Base-by-base conservation (phyloP, 2,329 filamentous ascomycete genomes). In the Lachnellula subtilissima region DNA sequence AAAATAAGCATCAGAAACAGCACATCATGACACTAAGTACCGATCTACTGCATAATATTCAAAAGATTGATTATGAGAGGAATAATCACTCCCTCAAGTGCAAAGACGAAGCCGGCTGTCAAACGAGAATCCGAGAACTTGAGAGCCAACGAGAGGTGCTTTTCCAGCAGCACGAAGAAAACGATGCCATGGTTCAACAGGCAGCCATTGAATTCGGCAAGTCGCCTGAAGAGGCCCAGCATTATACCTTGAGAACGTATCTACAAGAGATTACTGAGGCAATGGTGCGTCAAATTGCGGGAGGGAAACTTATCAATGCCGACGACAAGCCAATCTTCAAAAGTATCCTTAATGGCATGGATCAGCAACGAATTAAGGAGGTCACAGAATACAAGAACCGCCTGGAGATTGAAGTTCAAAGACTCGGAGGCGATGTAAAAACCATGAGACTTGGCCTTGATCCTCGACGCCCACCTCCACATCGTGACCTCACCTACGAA, bases 171-270 rank as follows among this genome's bases (percentile, higher is more conserved):
- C 49, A 56, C 28, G 9, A 28, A n/a, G 54, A 25, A 15, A 53
- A 56, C 25, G 50, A 56, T 39, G 5, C 37, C 17, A 56, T 56
- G 54, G 54, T 53, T 9, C 54, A 56, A 23, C 17, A 52, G 17
- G 54, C 50, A 4, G 54, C 54, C 2, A 22, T 23, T 12, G 50
- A 53, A 37, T 56, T 56, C 32, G 54, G 54, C 5, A 56, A 53
- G 23, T 25, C 50, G 9, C 43, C 32, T 12, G 49, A 48, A 23
- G 43, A 56, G 28, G 50, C 50, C 9, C 52, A 23, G 28, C 54
- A 53, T 50, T 53, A 53, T 28, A 56, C 49, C 22, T 22, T 56
- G 37, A n/a, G 50, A 19, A 19, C 12, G 14, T 56, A 56, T 39
- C 22, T 56, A 2, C 54, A 52, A 23, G 50, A 56, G 32, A 43